Conservation (phyloP, 306 rosid species). For the Geum urbanum region DNA sequence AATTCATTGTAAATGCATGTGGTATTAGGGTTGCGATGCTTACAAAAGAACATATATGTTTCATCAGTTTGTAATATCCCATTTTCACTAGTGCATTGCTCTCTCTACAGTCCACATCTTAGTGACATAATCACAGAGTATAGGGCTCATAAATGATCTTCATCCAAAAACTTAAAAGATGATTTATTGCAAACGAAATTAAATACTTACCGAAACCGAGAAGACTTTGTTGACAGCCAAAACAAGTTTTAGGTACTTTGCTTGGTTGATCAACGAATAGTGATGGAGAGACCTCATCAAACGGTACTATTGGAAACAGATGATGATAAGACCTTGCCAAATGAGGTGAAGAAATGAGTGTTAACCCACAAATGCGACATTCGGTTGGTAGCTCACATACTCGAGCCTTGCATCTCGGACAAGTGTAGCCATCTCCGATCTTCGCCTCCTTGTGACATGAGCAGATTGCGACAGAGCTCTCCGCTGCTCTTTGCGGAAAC, state of each 20-base stretch:
- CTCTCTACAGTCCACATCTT: background rate
- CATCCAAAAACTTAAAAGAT: background rate
- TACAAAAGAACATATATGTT: background rate
- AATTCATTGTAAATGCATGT: background rate
- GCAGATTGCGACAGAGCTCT: slow-evolving; percentile 83
- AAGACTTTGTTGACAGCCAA: slow-evolving; percentile 88
- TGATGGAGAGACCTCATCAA: slow-evolving; percentile 64
- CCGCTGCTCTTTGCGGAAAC: slow-evolving; percentile 96
- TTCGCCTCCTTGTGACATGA: slow-evolving; percentile 91
- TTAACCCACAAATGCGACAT: slow-evolving; percentile 87
- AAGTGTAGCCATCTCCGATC: slow-evolving; percentile 82
- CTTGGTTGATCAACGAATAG: slow-evolving; percentile 40
- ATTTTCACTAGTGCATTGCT: background rate
- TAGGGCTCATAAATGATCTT: background rate
- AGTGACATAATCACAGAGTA: background rate
- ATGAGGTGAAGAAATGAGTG: slow-evolving; percentile 95
- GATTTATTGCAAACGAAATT: background rate
- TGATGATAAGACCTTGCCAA: slow-evolving; percentile 97
- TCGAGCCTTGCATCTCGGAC: slow-evolving; percentile 97
- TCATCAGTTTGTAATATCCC: background rate
- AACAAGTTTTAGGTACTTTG: slow-evolving; percentile 53
- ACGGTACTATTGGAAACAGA: slow-evolving; percentile 91
- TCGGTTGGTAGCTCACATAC: slow-evolving; percentile 94
- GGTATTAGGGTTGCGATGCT: background rate
- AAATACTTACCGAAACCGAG: slow-evolving; percentile 50